Conservation (phyloP, 2,329 filamentous ascomycete species). For the Alternaria brassicae region DNA sequence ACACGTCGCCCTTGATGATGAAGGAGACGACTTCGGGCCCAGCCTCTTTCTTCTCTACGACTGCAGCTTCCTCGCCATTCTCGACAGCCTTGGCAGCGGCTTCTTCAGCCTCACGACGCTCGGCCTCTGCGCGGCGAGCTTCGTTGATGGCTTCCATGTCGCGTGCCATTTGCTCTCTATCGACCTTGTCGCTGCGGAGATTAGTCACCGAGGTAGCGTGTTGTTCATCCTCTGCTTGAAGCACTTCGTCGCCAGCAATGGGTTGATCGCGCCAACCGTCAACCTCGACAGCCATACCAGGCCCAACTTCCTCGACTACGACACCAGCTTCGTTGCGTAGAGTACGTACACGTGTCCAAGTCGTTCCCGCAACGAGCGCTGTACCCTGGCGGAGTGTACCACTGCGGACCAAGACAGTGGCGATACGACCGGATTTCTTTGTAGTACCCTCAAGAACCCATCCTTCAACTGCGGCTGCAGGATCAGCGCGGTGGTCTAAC, state of each 20-base stretch:
- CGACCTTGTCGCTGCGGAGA: slow-evolving; percentile 74
- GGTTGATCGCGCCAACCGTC: slow-evolving; percentile 94
- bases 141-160: slow-evolving; percentile 83
- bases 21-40: slow-evolving; percentile 73
- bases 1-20: slow-evolving; percentile 90
- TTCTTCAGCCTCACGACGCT: slow-evolving; percentile 67
- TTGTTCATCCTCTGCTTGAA: slow-evolving; percentile 81
- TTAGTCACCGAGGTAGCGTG: slow-evolving; percentile 79
- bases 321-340: slow-evolving; percentile 85
- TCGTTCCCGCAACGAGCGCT: slow-evolving; percentile 83
- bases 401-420: slow-evolving; percentile 86
- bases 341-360: slow-evolving; percentile 85
- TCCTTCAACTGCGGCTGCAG: slow-evolving; percentile 80
- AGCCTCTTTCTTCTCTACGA: slow-evolving; percentile 53
- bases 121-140: slow-evolving; percentile 62
- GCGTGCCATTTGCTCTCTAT: slow-evolving; percentile 68
- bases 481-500: slow-evolving; percentile 85
- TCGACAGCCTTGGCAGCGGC: slow-evolving; percentile 45
- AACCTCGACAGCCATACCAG: slow-evolving; percentile 89
- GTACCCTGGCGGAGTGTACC: slow-evolving; percentile 84
- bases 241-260: slow-evolving; percentile 81
- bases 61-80: slow-evolving; percentile 26
- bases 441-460: slow-evolving; percentile 94
- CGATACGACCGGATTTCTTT: slow-evolving; percentile 82
- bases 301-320: slow-evolving; percentile 74